Evolutionary conservation across 2,329 filamentous ascomycete species (phyloP), one percentile per base, ranked within the genome.

Genomic region (Botrytis fragariae): DNA sequence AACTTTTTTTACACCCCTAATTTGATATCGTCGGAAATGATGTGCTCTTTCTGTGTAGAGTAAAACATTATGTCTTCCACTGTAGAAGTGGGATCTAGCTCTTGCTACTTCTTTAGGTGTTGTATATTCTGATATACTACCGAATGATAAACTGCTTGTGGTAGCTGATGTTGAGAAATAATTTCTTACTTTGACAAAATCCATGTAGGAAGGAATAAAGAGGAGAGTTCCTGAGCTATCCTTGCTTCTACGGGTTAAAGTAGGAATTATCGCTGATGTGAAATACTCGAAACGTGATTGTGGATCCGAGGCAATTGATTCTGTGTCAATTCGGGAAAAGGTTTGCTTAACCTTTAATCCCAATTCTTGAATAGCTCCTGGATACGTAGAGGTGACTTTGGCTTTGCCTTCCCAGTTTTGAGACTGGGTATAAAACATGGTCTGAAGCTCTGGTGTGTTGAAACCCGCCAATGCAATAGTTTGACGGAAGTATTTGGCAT

Each of bases 11-110:
- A 96, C 94, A 35, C 96, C 96, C 51, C 90, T 88, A 71, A 99
- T 87, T 77, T 89, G 88, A 80, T 96, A 94, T n/a, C 96, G 88
- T 68, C 94, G 90, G 86, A 98, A 98, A 83, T 99, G 96, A 83
- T 99, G 96, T n/a, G 95, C 93, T 74, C 96, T 91, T 82, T 97
- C 95, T 2, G 95, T 97, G 83, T 98, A 99, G 25, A 99, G 85
- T 57, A 99, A 83, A 29, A 98, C 87, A 32, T 90, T 90, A 81
- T 98, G 93, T 25, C 94, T 87, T 8, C 95, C 96, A 57, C 86
- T 92, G 76, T 94, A 84, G 83, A 99, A 98, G 81, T 98, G 93
- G 20, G 93, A 95, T 37, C 95, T 88, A 14, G 95, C 94, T 57
- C 95, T 90, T 60, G 93, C 91, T 44, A 94, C 91, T 76, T 97